Evolutionary conservation across 2,329 filamentous ascomycete genomes (phyloP).

Genomic region (Neonectria faginata): DNA sequence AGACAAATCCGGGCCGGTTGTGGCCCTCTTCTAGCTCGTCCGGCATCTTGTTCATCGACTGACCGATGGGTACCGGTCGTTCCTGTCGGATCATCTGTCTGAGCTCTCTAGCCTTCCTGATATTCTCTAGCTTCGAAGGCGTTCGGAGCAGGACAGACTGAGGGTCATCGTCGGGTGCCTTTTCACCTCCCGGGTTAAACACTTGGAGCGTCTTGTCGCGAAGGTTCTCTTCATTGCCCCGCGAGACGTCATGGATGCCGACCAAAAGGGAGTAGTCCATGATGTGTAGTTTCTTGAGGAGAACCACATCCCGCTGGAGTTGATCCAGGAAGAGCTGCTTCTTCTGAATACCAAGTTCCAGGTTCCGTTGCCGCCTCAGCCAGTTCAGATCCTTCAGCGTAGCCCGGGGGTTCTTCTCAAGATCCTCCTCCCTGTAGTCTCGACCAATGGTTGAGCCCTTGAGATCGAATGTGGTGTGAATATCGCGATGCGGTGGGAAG

Average conservation of each 20-base stretch:
- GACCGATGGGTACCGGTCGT: slow-evolving; percentile 91
- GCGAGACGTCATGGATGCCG: slow-evolving; percentile 89
- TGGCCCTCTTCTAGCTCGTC: slow-evolving; percentile 84
- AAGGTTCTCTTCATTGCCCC: slow-evolving; percentile 95
- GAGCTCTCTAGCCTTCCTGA: slow-evolving; percentile 89
- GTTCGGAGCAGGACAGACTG: slow-evolving; percentile 82
- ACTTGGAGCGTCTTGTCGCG: slow-evolving; percentile 90
- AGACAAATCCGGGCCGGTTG: slow-evolving; percentile 78
- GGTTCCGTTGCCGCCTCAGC: slow-evolving; percentile 84
- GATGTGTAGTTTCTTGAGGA: slow-evolving; percentile 90
- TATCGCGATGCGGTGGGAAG: slow-evolving; percentile 96
- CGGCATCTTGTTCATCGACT: slow-evolving; percentile 86
- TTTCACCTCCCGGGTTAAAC: slow-evolving; percentile 87
- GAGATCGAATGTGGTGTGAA: slow-evolving; percentile 95
- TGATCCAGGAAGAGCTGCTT: slow-evolving; percentile 90
- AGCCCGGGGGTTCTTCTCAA: slow-evolving; percentile 89
- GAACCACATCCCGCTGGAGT: slow-evolving; percentile 84
- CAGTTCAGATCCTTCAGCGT: slow-evolving; percentile 98
- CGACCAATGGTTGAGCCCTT: slow-evolving; percentile 96
- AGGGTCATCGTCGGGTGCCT: slow-evolving; percentile 65
- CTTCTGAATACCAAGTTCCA: slow-evolving; percentile 91
- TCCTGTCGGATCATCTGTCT: slow-evolving; percentile 93
- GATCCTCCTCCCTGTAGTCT: slow-evolving; percentile 88
- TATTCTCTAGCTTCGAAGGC: slow-evolving; percentile 92
- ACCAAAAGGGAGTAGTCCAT: slow-evolving; percentile 99